phyloP scores from a whole-genome alignment of 345 rosid species.

The Rhizophora apiculata region DNA sequence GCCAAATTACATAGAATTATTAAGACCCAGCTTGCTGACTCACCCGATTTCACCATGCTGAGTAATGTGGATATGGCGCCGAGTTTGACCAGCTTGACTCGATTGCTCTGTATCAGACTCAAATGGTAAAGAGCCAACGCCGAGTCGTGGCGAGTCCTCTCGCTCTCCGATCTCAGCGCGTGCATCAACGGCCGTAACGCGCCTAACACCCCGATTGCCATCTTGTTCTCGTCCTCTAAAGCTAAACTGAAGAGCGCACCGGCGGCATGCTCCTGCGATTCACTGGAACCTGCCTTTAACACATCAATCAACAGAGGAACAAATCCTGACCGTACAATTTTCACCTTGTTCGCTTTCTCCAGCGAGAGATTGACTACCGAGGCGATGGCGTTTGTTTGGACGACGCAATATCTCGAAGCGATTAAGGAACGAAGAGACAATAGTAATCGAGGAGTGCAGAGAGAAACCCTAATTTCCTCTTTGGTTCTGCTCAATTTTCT shows the following conservation, averaged over 20 bases:
- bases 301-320: slow-evolving; percentile 29
- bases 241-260: slow-evolving; percentile 32
- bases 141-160: slow-evolving; percentile 29
- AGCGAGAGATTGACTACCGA: slow-evolving; percentile 28
- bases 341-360: slow-evolving; percentile 28
- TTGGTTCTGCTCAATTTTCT: slow-evolving; percentile 21
- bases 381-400: slow-evolving; percentile 27
- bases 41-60: slow-evolving; percentile 18
- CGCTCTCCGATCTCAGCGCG: slow-evolving; percentile 26
- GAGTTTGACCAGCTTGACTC: slow-evolving; percentile 28
- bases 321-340: slow-evolving; percentile 31
- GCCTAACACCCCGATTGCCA: slow-evolving; percentile 35
- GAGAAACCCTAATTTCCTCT: slow-evolving; percentile 21
- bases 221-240: slow-evolving; percentile 31
- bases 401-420: slow-evolving; percentile 15
- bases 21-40: slow-evolving; percentile 18
- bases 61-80: slow-evolving; percentile 26
- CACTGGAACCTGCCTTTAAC: slow-evolving; percentile 22
- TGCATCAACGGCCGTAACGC: slow-evolving; percentile 34
- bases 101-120: slow-evolving; percentile 26
- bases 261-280: slow-evolving; percentile 33
- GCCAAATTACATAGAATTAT: slow-evolving; percentile 31
- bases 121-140: slow-evolving; percentile 30
- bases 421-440: slow-evolving; percentile 13
- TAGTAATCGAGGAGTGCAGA: slow-evolving; percentile 18